Evolutionary conservation across 179 eudicot genomes (phyloP).

Genomic region (Silene noctiflora): DNA sequence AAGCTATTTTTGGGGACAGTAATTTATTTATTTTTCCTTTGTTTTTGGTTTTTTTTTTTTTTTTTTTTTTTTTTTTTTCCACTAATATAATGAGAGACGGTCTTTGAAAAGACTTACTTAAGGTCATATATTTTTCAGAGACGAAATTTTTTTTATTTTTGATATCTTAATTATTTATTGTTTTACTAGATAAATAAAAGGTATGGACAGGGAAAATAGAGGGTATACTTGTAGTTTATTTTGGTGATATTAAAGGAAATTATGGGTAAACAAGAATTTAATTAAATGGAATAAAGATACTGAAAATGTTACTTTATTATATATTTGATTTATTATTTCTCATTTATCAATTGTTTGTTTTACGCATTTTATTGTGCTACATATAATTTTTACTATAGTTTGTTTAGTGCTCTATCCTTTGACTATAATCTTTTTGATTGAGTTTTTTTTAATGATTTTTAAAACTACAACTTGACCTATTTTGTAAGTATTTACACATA

Average conservation of each 20-base stretch:
- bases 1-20: slow-evolving; percentile 36
- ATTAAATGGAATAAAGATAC: not conserved
- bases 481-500: too few relatives aligned
- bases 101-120: too few relatives aligned
- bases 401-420: too few relatives aligned
- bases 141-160: not conserved
- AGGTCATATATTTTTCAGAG: too few relatives aligned
- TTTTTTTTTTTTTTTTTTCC: too few relatives aligned
- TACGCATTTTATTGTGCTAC: too few relatives aligned
- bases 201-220: not conserved
- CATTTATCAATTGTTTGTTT: not conserved
- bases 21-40: slow-evolving; percentile 11
- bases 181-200: not conserved
- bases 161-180: slow-evolving; percentile 18
- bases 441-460: too few relatives aligned
- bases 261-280: not conserved
- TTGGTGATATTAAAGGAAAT: not conserved
- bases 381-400: too few relatives aligned
- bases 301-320: not conserved
- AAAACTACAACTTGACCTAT: too few relatives aligned
- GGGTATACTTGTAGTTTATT: not conserved
- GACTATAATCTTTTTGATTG: too few relatives aligned
- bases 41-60: not conserved
- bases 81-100: too few relatives aligned
- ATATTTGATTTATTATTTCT: too few relatives aligned